Conservation (phyloP, 2,329 filamentous ascomycete genomes). For the Hymenoscyphus scutula region DNA sequence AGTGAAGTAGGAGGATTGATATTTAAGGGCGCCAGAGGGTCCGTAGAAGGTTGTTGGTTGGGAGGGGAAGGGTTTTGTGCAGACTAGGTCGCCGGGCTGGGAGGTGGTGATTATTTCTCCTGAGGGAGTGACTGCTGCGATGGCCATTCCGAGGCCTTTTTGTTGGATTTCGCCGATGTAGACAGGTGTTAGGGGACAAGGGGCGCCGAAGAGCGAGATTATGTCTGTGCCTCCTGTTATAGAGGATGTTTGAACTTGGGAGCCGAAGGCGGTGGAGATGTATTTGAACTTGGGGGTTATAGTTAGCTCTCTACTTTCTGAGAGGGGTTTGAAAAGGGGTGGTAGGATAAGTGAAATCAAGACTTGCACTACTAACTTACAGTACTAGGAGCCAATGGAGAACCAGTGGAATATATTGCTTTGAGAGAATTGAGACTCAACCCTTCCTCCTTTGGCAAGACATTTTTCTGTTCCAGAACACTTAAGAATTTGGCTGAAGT, state of each 20-base stretch:
- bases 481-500: slow-evolving; percentile 93
- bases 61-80: slow-evolving; percentile 80
- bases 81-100: slow-evolving; percentile 86
- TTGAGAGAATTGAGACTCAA: slow-evolving; percentile 64
- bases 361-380: slow-evolving; percentile 46
- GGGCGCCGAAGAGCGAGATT: slow-evolving; percentile 88
- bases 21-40: slow-evolving; percentile 56
- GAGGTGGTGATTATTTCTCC: slow-evolving; percentile 42
- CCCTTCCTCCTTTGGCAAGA: slow-evolving; percentile 54
- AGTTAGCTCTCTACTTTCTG: not conserved
- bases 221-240: slow-evolving; percentile 98
- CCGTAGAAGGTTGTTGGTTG: slow-evolving; percentile 92
- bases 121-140: slow-evolving; percentile 57
- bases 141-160: slow-evolving; percentile 76
- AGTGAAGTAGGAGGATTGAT: slow-evolving; percentile 83
- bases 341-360: not conserved
- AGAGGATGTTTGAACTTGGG: slow-evolving; percentile 78
- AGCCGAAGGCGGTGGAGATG: slow-evolving; percentile 79
- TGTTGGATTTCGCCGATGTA: slow-evolving; percentile 74
- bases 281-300: slow-evolving; percentile 49
- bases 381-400: slow-evolving; percentile 86
- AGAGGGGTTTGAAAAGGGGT: not conserved
- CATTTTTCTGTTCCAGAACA: slow-evolving; percentile 75
- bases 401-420: slow-evolving; percentile 92
- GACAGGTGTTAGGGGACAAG: slow-evolving; percentile 73